Conservation (phyloP, 2,329 filamentous ascomycete species). For the Polychaeton citri region DNA sequence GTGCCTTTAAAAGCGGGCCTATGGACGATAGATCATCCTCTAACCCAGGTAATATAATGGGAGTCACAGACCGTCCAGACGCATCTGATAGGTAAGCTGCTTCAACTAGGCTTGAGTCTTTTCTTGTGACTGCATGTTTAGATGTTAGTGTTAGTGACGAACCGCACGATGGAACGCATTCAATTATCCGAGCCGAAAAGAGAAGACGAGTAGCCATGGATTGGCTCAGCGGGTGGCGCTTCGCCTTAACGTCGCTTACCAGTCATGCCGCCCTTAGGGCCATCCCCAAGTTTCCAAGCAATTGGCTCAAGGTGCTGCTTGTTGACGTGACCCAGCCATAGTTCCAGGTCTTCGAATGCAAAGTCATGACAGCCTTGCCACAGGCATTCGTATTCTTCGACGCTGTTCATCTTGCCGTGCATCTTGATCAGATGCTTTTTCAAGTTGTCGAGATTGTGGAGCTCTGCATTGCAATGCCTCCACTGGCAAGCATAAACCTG, state of each 20-base stretch:
- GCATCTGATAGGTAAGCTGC: slow-evolving; percentile 36
- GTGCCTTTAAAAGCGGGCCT: neutral
- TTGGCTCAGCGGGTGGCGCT: too few species aligned
- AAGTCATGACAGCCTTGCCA: slow-evolving; percentile 30
- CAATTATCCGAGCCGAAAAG: too few species aligned
- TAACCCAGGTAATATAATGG: slow-evolving; percentile 16
- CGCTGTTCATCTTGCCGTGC: slow-evolving; percentile 29
- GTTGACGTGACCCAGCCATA: slow-evolving; percentile 40
- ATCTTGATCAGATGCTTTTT: slow-evolving; percentile 45
- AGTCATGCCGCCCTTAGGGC: slow-evolving; percentile 39
- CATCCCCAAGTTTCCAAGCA: slow-evolving; percentile 47
- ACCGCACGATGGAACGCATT: too few species aligned
- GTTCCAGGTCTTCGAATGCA: slow-evolving; percentile 24
- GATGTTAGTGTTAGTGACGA: too few species aligned
- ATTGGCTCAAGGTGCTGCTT: slow-evolving; percentile 38
- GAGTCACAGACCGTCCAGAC: slow-evolving; percentile 34
- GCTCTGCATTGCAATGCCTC: slow-evolving; percentile 41
- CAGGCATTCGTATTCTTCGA: slow-evolving; percentile 28
- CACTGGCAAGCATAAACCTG: slow-evolving; percentile 45
- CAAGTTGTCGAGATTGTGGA: slow-evolving; percentile 49
- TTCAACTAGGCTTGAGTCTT: neutral
- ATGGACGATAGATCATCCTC: slow-evolving; percentile 2
- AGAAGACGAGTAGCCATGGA: too few species aligned
- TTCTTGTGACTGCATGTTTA: neutral
- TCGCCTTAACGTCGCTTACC: slow-evolving; percentile 34